Base-by-base conservation (phyloP, 2,329 filamentous ascomycete species). In the Escovopsis sp. region DNA sequence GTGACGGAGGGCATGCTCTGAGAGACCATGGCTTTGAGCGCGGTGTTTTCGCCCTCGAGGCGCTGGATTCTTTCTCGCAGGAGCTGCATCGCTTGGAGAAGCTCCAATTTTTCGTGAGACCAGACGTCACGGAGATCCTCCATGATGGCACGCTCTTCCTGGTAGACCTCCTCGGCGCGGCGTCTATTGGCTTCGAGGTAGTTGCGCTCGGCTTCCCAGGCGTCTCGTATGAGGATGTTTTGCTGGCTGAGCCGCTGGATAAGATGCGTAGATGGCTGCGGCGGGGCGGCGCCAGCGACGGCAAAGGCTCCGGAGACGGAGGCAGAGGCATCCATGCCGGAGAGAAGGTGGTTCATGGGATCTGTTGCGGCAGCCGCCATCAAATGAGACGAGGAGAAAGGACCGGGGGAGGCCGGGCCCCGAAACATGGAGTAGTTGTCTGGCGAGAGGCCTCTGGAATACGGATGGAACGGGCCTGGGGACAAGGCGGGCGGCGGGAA, bases 121-220 rank as follows among this genome's bases (percentile, higher is more conserved):
- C 70, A 73, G 11, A 60, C 54, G 12, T 62, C 53, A 15, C 67
- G 62, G 46, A 72, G 66, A 34, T 70, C 66, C 41, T 73, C 68
- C 66, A 74, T 73, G 43, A 73, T 62, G 40, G 59, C 59, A 7
- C 69, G 66, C 51, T 75, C 70, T 49, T 73, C 69, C 47, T 66
- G 66, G 50, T 73, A 73, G n/a, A 74, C 66, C 51, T 72, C 67
- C 49, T 74, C 72, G 4, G 67, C 70, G 12, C 69, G 66, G 38
- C 65, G 64, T 10, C 71, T 66, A 47, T 69, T 72, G 6, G 69
- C 69, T 51, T 75, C 70, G 43, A 75, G 59, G 43, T 73, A 65
- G 40, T 65, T 67, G 32, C 71, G 66, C 52, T 75, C 71, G 9
- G 67, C 66, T 50, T 70, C 68, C 69, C 70, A 73, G 18, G 65